Base-by-base conservation (phyloP, 768 basidiomycete genomes). In the Cubamyces lactineus region DNA sequence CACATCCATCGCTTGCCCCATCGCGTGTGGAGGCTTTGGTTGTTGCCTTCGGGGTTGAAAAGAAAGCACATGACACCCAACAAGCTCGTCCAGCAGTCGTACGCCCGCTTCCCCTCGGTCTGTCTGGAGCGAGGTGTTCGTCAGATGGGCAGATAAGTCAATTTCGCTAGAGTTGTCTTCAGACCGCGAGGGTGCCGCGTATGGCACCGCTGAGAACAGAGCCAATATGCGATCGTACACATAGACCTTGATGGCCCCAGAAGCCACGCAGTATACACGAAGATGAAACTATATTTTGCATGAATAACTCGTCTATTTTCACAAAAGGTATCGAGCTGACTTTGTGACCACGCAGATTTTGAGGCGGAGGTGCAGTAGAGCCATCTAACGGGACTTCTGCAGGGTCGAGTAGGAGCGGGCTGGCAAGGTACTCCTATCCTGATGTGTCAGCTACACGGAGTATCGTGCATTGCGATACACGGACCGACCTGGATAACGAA, bases 401-500 rank as follows among this genome's bases (percentile, higher is more conserved):
- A 41, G 90, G 87, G 72, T 94, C 89, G 30, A 98, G 67, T 1
- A 98, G 81, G 6, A 98, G 74, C 0, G 96, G 96, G 15, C 79
- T 78, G 21, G 80, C 71, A 5, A 98, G 74, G 74, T 99, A 98
- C 78, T 97, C 93, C 96, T 99, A 66, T 4, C 41, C 34, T 8
- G 21, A 23, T 28, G 28, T 3, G 28, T 28, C 28, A 28, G 53
- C 12, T n/a, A 26, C 53, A 38, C 61, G 24, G 60, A 30, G 28
- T 30, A 17, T 26, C 7, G 28, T 28, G 28, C 28, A 7, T 7
- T 28, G 4, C 28, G 7, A 28, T 28, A 28, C 28, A 52, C 64
- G 9, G 65, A 34, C 71, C 64, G 63, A 94, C 96, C 86, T 98
- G 97, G 40, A 98, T 86, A 17, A 99, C 94, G 74, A 98, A 99